Evolutionary conservation across 257 asterid species (phyloP).

Genomic region (Coffea canephora): DNA sequence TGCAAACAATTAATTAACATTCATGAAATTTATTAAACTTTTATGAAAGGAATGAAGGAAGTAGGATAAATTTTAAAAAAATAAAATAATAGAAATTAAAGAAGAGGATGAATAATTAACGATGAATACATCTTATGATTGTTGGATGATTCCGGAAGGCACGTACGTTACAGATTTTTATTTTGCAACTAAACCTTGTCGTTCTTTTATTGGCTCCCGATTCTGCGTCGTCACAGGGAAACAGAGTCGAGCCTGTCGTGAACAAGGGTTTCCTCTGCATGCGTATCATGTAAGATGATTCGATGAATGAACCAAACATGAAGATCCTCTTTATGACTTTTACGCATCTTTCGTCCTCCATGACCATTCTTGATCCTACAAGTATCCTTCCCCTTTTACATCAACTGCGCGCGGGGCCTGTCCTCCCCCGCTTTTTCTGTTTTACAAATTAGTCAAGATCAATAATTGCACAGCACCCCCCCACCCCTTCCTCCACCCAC

Average conservation of each 20-base stretch:
- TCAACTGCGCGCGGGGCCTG: neutral
- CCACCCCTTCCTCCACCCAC: neutral
- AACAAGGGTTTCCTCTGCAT: neutral
- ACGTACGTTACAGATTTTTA: neutral
- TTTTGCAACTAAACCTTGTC: neutral
- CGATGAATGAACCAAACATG: neutral
- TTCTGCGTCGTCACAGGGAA: neutral
- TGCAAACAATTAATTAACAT: too few relatives aligned
- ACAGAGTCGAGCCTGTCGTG: neutral
- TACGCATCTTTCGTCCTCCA: neutral
- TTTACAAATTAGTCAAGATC: too few relatives aligned
- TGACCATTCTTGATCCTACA: neutral
- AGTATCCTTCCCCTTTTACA: neutral
- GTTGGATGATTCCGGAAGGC: neutral
- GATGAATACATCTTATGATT: too few relatives aligned
- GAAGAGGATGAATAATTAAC: too few relatives aligned
- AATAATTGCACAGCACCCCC: neutral
- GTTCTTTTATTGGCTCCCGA: neutral
- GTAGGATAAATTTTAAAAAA: too few relatives aligned
- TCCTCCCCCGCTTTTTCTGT: neutral
- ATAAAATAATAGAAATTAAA: too few relatives aligned
- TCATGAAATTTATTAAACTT: too few relatives aligned
- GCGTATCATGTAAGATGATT: neutral
- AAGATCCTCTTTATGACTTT: conserved; percentile 1
- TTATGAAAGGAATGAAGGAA: too few relatives aligned